These are phyloP conservation scores for Phytophthora idaei DNA, from an alignment of 352 stramenopile genomes.

Conservation along the genomic window DNA sequence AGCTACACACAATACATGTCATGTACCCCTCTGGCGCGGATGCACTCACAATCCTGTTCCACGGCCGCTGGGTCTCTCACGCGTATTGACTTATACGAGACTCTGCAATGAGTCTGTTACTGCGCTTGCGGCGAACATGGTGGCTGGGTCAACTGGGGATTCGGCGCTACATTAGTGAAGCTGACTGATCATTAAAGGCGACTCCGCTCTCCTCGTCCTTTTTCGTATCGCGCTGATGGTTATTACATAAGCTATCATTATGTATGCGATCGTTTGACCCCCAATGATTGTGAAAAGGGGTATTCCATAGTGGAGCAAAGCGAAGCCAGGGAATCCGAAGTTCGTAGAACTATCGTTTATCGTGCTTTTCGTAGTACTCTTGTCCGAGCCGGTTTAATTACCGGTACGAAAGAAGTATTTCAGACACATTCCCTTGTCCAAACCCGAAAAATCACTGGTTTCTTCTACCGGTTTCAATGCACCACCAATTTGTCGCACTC, in stretches of 20 bases:
- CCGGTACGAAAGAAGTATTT: too few relatives aligned
- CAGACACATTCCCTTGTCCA: too few relatives aligned
- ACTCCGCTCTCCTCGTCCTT: not conserved
- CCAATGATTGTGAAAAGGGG: too few relatives aligned
- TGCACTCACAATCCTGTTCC: not conserved
- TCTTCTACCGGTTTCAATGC: too few relatives aligned
- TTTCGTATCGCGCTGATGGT: not conserved
- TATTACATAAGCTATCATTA: not conserved
- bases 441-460: too few relatives aligned
- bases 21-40: not conserved
- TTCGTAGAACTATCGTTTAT: too few relatives aligned
- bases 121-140: not conserved
- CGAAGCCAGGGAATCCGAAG: too few relatives aligned
- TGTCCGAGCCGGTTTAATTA: too few relatives aligned
- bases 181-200: not conserved
- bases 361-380: too few relatives aligned
- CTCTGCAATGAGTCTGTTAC: not conserved
- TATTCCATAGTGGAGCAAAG: too few relatives aligned
- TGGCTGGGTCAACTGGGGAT: not conserved
- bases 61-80: not conserved
- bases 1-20: not conserved
- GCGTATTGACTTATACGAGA: not conserved
- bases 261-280: not conserved
- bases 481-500: too few relatives aligned
- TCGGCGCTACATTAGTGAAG: not conserved